These are phyloP conservation scores for Benincasa hispida DNA, from an alignment of 306 rosid genomes.

Conservation along the genomic window DNA sequence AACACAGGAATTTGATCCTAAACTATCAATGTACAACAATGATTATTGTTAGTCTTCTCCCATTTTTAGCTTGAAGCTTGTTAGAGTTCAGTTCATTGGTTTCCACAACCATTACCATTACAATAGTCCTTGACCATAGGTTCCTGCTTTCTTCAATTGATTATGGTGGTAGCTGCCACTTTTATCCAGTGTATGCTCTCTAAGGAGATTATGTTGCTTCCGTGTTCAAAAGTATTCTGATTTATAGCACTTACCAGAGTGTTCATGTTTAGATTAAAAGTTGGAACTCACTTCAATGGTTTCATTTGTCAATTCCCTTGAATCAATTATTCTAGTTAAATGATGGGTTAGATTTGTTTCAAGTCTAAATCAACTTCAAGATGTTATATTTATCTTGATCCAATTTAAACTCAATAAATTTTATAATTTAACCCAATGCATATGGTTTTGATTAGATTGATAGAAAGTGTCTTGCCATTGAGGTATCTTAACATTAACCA, in stretches of 20 bases:
- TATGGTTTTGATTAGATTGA: not conserved
- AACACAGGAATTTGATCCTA: not conserved
- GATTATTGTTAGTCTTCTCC: not conserved
- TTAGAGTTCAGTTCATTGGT: not conserved
- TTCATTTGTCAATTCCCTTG: not conserved
- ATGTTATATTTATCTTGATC: not conserved
- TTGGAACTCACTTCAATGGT: not conserved
- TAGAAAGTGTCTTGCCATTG: not conserved
- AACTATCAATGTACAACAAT: not conserved
- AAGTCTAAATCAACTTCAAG: not conserved
- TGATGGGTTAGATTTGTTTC: not conserved
- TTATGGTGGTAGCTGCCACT: not conserved
- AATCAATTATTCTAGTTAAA: not conserved
- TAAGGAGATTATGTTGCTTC: not conserved
- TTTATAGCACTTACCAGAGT: too few species aligned
- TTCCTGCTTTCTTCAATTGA: not conserved
- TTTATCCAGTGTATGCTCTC: too few species aligned
- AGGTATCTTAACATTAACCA: not conserved
- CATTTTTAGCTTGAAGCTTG: not conserved
- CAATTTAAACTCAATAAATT: not conserved
- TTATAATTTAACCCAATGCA: not conserved
- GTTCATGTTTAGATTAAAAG: not conserved
- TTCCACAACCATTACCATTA: not conserved
- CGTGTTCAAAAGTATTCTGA: not conserved
- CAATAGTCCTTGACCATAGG: not conserved